A percentile compares a stretch with the other conserved stretches of the same genome.
These are phyloP conservation scores for Boletus sp. DNA, from an alignment of 1,284 basidiomycete genomes.

Conservation along the genomic window DNA sequence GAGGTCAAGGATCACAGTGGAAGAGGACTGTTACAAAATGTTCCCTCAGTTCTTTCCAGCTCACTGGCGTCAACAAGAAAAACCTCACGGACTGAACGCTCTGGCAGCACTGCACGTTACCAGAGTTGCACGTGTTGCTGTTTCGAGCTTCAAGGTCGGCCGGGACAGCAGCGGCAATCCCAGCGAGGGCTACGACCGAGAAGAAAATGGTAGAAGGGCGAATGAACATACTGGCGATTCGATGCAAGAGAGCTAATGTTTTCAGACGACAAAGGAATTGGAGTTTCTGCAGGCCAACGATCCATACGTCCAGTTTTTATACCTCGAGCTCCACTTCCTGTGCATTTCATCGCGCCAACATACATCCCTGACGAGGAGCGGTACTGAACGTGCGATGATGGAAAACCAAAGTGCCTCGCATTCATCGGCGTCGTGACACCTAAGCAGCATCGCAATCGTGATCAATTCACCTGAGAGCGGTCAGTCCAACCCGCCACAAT, in stretches of 20 bases:
- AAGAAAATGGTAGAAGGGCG: constrained; percentile 8
- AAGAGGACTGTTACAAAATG: constrained; percentile 3
- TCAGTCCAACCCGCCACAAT: no score
- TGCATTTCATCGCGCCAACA: not conserved
- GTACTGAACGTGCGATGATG: not conserved
- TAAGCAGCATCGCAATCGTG: not conserved
- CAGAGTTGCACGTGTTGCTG: constrained; percentile 12
- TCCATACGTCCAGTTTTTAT: not conserved
- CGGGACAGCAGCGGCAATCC: constrained; percentile 10
- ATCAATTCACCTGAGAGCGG: no score
- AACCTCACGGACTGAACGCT: not conserved
- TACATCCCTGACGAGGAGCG: not conserved
- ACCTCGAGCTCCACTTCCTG: not conserved
- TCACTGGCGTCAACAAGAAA: not conserved
- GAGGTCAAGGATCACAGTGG: not conserved
- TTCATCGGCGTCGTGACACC: not conserved
- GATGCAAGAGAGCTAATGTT: not conserved
- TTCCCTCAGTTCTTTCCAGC: not conserved
- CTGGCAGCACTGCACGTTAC: constrained; percentile 17
- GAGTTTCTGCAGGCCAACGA: not conserved
- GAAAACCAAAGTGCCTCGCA: not conserved
- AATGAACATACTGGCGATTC: constrained; percentile 14
- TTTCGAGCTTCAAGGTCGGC: constrained; percentile 3
- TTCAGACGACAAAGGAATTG: not conserved
- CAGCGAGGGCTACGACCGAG: constrained; percentile 9